Percentiles rank a stretch among this genome's conserved stretches.
These are phyloP conservation scores for Suillus clintonianus DNA, from an alignment of 768 basidiomycete genomes.

Conservation along the genomic window DNA sequence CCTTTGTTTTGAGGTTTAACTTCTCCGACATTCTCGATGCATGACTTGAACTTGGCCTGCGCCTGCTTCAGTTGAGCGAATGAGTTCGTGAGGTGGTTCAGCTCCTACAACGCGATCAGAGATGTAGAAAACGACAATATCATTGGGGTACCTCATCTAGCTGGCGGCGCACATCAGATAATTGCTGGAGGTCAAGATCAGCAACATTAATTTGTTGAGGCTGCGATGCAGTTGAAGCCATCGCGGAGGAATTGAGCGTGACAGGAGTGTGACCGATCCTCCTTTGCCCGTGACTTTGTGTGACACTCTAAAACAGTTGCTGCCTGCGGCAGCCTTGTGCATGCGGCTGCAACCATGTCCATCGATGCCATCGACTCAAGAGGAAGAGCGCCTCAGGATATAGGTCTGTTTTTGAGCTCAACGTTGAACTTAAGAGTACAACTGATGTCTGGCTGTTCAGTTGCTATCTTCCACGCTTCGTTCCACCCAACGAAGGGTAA, in stretches of 20 bases:
- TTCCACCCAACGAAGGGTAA: conserved; percentile 86
- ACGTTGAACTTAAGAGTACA: background rate
- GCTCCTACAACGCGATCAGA: conserved; percentile 57
- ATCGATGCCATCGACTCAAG: conserved; percentile 32
- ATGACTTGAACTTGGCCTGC: conserved; percentile 88
- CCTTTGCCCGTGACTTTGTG: conserved; percentile 20
- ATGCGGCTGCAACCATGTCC: conserved; percentile 16
- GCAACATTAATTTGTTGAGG: conserved; percentile 75
- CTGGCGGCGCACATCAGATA: conserved; percentile 87
- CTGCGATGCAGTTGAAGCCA: conserved; percentile 39
- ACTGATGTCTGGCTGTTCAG: conserved; percentile 34
- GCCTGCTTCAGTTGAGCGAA: conserved; percentile 93
- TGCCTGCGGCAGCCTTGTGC: conserved; percentile 16
- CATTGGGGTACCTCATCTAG: conserved; percentile 78
- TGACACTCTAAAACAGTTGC: conserved; percentile 12
- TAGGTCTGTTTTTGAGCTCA: conserved; percentile 35
- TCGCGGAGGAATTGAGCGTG: conserved; percentile 11
- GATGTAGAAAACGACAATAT: background rate
- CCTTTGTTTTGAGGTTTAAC: conserved; percentile 71
- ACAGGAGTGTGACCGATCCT: conserved; percentile 13
- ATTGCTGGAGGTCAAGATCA: conserved; percentile 84
- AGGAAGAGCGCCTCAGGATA: conserved; percentile 50
- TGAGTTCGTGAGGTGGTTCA: conserved; percentile 88
- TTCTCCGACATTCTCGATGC: conserved; percentile 78
- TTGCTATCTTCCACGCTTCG: conserved; percentile 82